Base-by-base conservation (phyloP, 495 filamentous ascomycete species). In the Pseudotulostoma volvatum region DNA sequence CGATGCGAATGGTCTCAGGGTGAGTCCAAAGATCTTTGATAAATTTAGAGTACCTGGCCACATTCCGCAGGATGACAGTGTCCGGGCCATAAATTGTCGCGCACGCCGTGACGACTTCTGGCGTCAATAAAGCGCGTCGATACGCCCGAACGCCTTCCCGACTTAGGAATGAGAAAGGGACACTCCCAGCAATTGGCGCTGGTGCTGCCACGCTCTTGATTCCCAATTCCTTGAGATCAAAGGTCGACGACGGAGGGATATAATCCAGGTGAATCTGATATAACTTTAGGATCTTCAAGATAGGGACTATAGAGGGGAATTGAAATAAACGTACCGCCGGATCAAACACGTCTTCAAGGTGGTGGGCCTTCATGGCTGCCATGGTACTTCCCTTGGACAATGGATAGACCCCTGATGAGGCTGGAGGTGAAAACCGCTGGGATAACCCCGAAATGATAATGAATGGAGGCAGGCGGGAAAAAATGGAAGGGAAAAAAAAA, bases 11-110 rank as follows among this genome's bases (percentile, higher is more conserved):
- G 4, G 51, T 54, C n/a, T 49, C 41, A 2, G 53, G 55, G 17
- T 55, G 41, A 2, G 44, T 51, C 51, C 56, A 60, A 9, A 61
- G 45, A 2, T 53, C 44, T 9, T 31, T 34, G 34, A 56, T 52
- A 17, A 59, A 61, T 1, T 31, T 41, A 0, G 57, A 57, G 19
- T 57, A 33, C 9, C 49, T 50, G 2, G 37, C 52, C 16, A 45
- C 43, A 36, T 54, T 45, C 1, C 57, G 54, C 1, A 61, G 39
- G 8, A 57, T 48, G 13, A 61, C 34, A 4, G 56, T 57, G 1
- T 43, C 44, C 2, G 44, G 37, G 14, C 44, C 45, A 2, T 46
- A 43, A 0, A 39, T 38, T 14, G 37, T 42, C 25, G 49, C 44
- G 20, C 52, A 52, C 7, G 45, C 30, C 2, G 39, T 33, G 3